These are phyloP conservation scores for Blumeriella jaapii DNA, from an alignment of 2,329 filamentous ascomycete species.

Conservation along the genomic window DNA sequence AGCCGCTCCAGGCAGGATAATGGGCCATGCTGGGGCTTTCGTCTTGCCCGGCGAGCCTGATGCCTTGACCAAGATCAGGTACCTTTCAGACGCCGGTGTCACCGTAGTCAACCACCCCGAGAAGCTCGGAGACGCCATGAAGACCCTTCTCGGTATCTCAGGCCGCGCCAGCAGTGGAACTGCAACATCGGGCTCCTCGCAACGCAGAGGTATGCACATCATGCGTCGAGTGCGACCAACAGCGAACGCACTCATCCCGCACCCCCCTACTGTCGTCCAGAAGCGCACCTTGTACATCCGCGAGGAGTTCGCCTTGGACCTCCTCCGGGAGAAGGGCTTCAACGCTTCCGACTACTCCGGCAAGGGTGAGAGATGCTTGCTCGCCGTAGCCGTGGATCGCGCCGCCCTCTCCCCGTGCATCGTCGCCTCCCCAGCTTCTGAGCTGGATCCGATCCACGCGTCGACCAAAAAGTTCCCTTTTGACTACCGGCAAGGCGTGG, in stretches of 20 bases:
- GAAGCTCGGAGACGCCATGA: conserved; percentile 60
- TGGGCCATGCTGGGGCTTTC: conserved; percentile 75
- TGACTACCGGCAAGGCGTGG: conserved; percentile 39
- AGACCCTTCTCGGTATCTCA: conserved; percentile 39
- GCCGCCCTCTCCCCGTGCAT: conserved; percentile 51
- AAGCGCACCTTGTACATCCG: conserved; percentile 44
- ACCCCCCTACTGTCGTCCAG: conserved; percentile 25
- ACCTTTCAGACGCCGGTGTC: conserved; percentile 54
- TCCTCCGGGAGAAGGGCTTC: conserved; percentile 42
- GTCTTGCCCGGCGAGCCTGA: conserved; percentile 52
- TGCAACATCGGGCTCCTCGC: conserved; percentile 29
- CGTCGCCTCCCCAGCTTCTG: conserved; percentile 38
- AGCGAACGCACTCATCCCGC: neutral
- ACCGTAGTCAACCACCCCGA: conserved; percentile 66
- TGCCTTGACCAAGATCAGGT: conserved; percentile 52
- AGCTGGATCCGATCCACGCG: conserved; percentile 32
- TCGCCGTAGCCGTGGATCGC: conserved; percentile 57
- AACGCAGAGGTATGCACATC: conserved; percentile 43
- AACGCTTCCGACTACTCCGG: conserved; percentile 30
- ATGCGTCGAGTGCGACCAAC: conserved; percentile 24
- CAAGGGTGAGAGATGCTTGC: conserved; percentile 33
- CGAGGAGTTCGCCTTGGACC: conserved; percentile 39
- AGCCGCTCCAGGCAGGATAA: conserved; percentile 52
- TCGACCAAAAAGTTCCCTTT: conserved; percentile 48
- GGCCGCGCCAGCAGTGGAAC: conserved; percentile 29